Base-by-base conservation (phyloP, 345 rosid genomes). In the Heritiera littoralis region DNA sequence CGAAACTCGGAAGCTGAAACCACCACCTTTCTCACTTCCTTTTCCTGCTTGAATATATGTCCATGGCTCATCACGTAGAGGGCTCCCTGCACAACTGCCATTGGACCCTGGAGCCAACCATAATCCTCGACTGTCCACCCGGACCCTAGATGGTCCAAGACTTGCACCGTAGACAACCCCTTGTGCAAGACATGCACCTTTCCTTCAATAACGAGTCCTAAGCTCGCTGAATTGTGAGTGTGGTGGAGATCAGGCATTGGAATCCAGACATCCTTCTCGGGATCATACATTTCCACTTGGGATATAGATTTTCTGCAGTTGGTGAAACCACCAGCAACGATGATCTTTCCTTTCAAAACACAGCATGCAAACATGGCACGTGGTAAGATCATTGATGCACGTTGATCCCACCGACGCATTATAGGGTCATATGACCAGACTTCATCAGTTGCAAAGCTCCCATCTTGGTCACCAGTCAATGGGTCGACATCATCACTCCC, bases 351-450 rank as follows among this genome's bases (percentile, higher is more conserved):
- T 18, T 95, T 88, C 81, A 95, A 84, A 67, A 87, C 86, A 6
- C 96, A 92, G 59, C 99, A 95, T 0, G 99, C 98, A 84, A 95
- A 95, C 99, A 93, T 95, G 41, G 98, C 92, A 51, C 98, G 95
- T 12, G 99, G 93, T 14, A 95, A 96, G n/a, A 89, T 92, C 99
- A 95, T 95, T 15, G 98, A 75, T 18, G 97, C 90, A 12, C 90
- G 66, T 0, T 81, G 86, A 11, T 87, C 69, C 99, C 99, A 95
- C 23, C 75, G 88, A 17, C 94, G 87, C 54, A 79, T 72, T 30
- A 93, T 77, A 38, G 92, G 94, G 74, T 95, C 99, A 83, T 91
- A 95, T 23, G 94, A 90, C 98, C 97, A 93, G 64, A 95, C 99
- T 84, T 95, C 97, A 72, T 89, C 89, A 3, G 98, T 91, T 0